phyloP scores from a whole-genome alignment of 2,329 filamentous ascomycete genomes.

The Curvularia sp. region DNA sequence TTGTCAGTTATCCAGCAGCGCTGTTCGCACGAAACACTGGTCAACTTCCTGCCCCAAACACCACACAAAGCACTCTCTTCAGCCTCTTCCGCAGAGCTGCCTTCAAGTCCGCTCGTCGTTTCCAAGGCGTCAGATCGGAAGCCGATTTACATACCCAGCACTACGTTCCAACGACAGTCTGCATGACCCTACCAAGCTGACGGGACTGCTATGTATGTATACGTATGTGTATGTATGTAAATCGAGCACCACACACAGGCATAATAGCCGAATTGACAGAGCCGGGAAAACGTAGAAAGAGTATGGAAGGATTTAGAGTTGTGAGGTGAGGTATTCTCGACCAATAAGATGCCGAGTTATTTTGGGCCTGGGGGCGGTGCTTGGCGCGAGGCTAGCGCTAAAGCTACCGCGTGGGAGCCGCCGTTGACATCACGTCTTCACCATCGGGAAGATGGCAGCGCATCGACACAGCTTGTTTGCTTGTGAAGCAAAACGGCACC shows the following conservation, averaged over 20 bases:
- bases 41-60: background rate
- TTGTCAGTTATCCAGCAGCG: background rate
- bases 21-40: background rate
- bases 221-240: no score
- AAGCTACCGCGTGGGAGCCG: background rate
- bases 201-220: background rate
- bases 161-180: background rate
- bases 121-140: background rate
- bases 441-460: background rate
- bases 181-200: background rate
- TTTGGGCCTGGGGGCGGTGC: slow-evolving; percentile 1
- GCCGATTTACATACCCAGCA: background rate
- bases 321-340: background rate
- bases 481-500: background rate
- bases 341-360: slow-evolving; percentile 2
- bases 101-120: background rate
- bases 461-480: background rate
- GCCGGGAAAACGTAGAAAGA: background rate
- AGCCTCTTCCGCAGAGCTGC: slow-evolving; percentile 1
- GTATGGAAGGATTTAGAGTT: background rate
- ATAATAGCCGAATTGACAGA: background rate
- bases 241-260: background rate
- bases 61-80: background rate
- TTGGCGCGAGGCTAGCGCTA: background rate
- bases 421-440: background rate